Conservation (phyloP, 208 protist genomes). For the Borovskyia barvae region DNA sequence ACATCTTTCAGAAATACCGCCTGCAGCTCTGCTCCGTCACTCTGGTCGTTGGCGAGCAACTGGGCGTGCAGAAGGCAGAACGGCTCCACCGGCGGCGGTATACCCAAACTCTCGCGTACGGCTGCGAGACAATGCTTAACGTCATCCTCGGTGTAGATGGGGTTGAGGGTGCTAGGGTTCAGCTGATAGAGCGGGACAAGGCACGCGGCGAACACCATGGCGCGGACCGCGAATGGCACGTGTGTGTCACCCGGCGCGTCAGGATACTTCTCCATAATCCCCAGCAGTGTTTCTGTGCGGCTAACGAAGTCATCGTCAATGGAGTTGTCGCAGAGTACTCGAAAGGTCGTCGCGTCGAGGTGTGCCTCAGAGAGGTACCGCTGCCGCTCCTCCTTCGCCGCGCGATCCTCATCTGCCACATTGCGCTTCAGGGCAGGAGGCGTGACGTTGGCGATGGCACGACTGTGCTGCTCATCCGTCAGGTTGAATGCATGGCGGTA, state of each 20-base stretch:
- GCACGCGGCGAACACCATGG: slow-evolving; percentile 42
- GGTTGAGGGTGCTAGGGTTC: slow-evolving; percentile 17
- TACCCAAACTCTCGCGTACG: slow-evolving; percentile 30
- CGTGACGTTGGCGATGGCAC: slow-evolving; percentile 41
- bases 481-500: slow-evolving; percentile 46
- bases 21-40: slow-evolving; percentile 25
- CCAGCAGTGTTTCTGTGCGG: slow-evolving; percentile 30
- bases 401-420: background rate
- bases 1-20: slow-evolving; percentile 37
- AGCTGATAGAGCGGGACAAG: slow-evolving; percentile 50
- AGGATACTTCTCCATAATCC: slow-evolving; percentile 22
- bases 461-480: slow-evolving; percentile 42
- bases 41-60: slow-evolving; percentile 54
- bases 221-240: slow-evolving; percentile 56
- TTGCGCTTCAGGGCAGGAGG: slow-evolving; percentile 13
- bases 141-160: slow-evolving; percentile 24
- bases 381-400: slow-evolving; percentile 1
- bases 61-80: slow-evolving; percentile 72
- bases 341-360: slow-evolving; percentile 24
- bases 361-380: slow-evolving; percentile 14
- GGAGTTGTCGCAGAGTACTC: slow-evolving; percentile 26
- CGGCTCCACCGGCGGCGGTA: slow-evolving; percentile 32
- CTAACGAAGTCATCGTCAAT: slow-evolving; percentile 36
- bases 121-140: slow-evolving; percentile 23
- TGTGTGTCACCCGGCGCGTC: slow-evolving; percentile 25